These are phyloP conservation scores for Porcisia deanei DNA, from an alignment of 208 protist species.

Conservation along the genomic window DNA sequence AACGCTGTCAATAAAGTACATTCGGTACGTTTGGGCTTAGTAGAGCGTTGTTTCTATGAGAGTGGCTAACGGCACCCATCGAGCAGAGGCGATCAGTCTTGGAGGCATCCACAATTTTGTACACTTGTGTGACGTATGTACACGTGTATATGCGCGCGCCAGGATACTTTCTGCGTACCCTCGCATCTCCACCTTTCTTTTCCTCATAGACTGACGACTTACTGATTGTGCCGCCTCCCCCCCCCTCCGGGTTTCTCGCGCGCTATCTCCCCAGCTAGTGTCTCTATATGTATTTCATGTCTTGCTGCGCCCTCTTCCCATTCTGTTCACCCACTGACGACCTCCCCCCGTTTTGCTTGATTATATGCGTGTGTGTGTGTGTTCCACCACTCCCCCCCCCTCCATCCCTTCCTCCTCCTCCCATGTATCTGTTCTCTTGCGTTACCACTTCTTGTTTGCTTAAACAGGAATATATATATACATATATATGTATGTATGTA, in stretches of 20 bases:
- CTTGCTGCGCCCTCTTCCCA: no score
- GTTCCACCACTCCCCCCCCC: no score
- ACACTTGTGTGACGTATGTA: not conserved
- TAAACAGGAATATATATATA: no score
- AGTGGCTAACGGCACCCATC: not conserved
- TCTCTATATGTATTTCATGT: no score
- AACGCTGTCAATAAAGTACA: not conserved
- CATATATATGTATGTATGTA: no score
- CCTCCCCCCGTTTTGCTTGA: no score
- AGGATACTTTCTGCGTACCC: conserved; percentile 3
- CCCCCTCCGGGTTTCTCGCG: not conserved
- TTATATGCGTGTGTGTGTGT: no score
- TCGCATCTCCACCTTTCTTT: not conserved
- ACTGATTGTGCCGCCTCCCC: not conserved
- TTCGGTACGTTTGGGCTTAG: not conserved
- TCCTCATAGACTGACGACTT: conserved; percentile 3
- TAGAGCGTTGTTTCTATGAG: not conserved
- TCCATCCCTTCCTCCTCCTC: no score
- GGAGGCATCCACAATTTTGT: conserved; percentile 1
- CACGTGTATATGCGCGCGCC: conserved; percentile 1
- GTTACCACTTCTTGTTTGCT: no score
- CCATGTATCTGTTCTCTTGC: no score
- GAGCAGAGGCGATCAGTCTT: not conserved
- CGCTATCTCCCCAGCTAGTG: not conserved
- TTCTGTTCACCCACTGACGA: no score